Base-by-base conservation (phyloP, 2,329 filamentous ascomycete species). In the Chalaropsis thielavioides region DNA sequence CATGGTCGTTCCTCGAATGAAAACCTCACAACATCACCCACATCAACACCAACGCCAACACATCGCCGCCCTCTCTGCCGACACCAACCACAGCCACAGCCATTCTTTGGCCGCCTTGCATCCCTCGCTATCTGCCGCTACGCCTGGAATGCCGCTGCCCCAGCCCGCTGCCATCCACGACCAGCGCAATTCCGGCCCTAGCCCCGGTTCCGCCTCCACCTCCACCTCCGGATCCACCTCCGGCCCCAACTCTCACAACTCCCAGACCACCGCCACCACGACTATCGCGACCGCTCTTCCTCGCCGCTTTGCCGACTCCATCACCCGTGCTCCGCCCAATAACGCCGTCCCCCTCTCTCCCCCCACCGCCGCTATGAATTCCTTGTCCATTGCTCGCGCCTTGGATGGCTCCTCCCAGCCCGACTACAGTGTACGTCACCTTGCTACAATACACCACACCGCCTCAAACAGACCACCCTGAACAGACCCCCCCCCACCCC, bases 1-100 rank as follows among this genome's bases (percentile, higher is more conserved):
- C 51, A 19, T 44, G 69, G 68, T 70, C 71, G 68, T 69, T 67
- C 60, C 35, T 62, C 60, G 15, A 35, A 31, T 59, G 17, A 19
- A 31, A 59, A 6, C 15, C 5, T 27, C 51, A 8, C 51, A 22
- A 13, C 51, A 24, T 19, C 51, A 15, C 51, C 17, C 24, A 46
- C 60, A 71, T 22, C 35, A 43, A 61, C 59, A 43, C 59, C 31
- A 22, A 35, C 60, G n/a, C 22, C 17, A 6, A 46, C 60, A 38
- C 40, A 35, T 31, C 41, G 27, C 40, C 24, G 15, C 17, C 8
- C 6, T 35, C 51, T 35, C 51, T 10, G 17, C 24, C 51, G 43
- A 46, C 43, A 46, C 43, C 43, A 46, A 17, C 43, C 43, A 46
- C 15, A 4, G 43, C 43, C 43, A 46, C 15, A 4, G 15, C 43